A percentile compares a stretch with the other conserved stretches of the same genome.
phyloP scores from a whole-genome alignment of 202 grass and related monocot genomes.

The Tripidium arundinaceum region DNA sequence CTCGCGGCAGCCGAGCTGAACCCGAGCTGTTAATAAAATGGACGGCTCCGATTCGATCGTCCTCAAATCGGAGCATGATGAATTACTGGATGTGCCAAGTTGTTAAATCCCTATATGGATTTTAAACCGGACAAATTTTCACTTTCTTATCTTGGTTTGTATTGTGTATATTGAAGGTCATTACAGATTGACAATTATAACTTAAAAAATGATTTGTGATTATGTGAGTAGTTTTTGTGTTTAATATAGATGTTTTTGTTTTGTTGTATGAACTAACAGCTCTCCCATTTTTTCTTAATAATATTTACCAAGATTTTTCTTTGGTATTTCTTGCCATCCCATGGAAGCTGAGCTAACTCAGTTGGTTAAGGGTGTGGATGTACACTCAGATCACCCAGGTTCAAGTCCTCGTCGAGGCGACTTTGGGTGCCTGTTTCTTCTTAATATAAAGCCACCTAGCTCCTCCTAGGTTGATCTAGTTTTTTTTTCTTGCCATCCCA shows the following conservation, averaged over 20 bases:
- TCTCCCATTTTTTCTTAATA: constrained; percentile 1
- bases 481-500: neutral
- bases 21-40: neutral
- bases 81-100: neutral
- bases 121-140: neutral
- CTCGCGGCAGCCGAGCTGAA: neutral
- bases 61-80: neutral
- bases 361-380: neutral
- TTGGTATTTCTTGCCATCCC: neutral
- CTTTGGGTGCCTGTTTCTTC: neutral
- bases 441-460: neutral
- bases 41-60: constrained; percentile 4
- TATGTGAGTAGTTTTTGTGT: constrained; percentile 5
- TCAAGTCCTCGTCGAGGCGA: too few relatives aligned
- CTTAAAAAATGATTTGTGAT: neutral
- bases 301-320: neutral
- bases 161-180: neutral
- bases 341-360: neutral
- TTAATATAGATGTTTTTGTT: neutral
- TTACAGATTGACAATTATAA: constrained; percentile 3
- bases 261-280: neutral
- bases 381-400: too few relatives aligned
- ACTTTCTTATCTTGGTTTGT: too few relatives aligned
- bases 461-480: neutral
- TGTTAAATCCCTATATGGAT: too few relatives aligned